phyloP scores from a whole-genome alignment of 768 basidiomycete species.

The Cytidiella melzeri region DNA sequence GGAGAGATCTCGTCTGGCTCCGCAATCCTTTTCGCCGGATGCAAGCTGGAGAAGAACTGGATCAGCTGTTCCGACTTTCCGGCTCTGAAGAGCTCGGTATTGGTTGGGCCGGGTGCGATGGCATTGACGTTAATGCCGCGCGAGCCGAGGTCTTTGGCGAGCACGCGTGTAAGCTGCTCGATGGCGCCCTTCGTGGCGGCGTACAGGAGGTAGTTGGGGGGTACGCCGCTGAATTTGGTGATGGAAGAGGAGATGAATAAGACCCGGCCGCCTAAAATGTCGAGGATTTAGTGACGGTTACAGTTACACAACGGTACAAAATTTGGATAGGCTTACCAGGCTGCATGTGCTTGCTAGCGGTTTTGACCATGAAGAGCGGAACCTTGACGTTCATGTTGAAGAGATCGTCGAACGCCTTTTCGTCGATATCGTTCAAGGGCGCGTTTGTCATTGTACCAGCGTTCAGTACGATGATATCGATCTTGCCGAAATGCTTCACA shows the following conservation, averaged over 20 bases:
- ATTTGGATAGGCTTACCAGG: constrained; percentile 31
- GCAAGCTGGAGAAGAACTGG: constrained; percentile 35
- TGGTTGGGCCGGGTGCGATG: constrained; percentile 42
- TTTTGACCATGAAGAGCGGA: constrained; percentile 45
- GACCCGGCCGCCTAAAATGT: constrained; percentile 37
- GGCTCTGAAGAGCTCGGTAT: constrained; percentile 42
- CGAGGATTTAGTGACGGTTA: background rate
- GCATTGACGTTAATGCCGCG: constrained; percentile 47
- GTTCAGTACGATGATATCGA: constrained; percentile 21
- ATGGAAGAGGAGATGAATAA: constrained; percentile 48
- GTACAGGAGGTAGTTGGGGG: constrained; percentile 41
- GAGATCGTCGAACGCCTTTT: constrained; percentile 34
- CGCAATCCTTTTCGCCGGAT: constrained; percentile 37
- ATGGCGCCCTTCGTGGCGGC: constrained; percentile 49
- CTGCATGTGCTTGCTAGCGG: constrained; percentile 34
- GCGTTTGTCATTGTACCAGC: constrained; percentile 16
- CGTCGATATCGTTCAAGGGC: constrained; percentile 1
- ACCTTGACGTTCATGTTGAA: constrained; percentile 48
- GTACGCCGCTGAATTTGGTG: constrained; percentile 34
- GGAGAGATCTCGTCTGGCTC: constrained; percentile 44
- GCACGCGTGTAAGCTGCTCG: constrained; percentile 46
- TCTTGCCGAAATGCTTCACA: constrained; percentile 21
- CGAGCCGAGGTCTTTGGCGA: constrained; percentile 45
- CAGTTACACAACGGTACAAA: background rate
- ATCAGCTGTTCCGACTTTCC: constrained; percentile 40